phyloP scores from a whole-genome alignment of 352 stramenopile genomes.

The Sclerospora graminicola region DNA sequence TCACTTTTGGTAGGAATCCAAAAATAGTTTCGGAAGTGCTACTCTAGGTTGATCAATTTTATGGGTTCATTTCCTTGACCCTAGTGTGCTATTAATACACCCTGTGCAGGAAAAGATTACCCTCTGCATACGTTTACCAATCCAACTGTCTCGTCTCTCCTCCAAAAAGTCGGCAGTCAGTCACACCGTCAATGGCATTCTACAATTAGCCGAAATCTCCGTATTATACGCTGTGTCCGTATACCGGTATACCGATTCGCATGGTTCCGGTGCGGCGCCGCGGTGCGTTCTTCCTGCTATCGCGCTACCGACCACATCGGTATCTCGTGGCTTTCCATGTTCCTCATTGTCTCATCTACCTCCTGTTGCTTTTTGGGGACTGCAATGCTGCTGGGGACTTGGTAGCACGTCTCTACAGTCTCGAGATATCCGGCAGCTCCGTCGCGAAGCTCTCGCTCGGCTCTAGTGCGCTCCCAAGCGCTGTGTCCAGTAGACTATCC shows the following conservation, averaged over 20 bases:
- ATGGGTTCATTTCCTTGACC: no score
- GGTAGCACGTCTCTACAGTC: conserved; percentile 38
- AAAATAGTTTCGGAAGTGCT: no score
- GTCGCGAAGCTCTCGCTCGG: conserved; percentile 25
- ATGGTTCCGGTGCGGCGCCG: conserved; percentile 23
- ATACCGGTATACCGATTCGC: background rate
- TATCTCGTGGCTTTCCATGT: background rate
- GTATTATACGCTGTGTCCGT: no score
- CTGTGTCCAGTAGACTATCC: conserved; percentile 19
- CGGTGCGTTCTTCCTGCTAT: conserved; percentile 19
- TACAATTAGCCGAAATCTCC: no score
- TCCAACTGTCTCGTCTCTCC: no score
- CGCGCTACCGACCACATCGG: conserved; percentile 9
- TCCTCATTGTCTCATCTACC: conserved; percentile 8
- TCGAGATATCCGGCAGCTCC: conserved; percentile 16
- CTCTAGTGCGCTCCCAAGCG: conserved; percentile 21
- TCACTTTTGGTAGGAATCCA: no score
- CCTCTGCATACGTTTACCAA: no score
- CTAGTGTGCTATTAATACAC: no score
- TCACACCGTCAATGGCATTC: no score
- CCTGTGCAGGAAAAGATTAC: no score
- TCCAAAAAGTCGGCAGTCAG: no score
- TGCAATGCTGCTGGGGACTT: conserved; percentile 31
- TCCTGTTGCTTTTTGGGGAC: conserved; percentile 4
- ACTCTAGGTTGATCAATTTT: no score